These are phyloP conservation scores for Yamadazyma triangularis DNA, from an alignment of 1,139 yeast species.

Conservation along the genomic window DNA sequence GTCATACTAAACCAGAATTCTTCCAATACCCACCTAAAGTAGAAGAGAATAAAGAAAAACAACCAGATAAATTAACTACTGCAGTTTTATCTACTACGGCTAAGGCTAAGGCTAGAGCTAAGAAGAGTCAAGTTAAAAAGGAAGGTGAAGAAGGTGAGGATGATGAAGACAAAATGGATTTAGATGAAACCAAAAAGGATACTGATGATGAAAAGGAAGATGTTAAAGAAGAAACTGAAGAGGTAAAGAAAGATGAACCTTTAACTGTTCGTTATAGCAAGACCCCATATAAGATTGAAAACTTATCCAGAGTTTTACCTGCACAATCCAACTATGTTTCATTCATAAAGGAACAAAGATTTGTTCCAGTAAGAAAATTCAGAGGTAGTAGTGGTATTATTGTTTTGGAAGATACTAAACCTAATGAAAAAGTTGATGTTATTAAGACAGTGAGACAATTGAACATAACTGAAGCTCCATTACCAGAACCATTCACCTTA, in stretches of 20 bases:
- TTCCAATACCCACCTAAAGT: slow-evolving; percentile 90
- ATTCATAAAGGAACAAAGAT: slow-evolving; percentile 71
- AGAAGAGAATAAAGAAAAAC: slow-evolving; percentile 76
- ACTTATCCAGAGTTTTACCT: slow-evolving; percentile 89
- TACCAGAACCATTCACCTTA: slow-evolving; percentile 81
- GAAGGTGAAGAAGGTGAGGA: too few relatives aligned
- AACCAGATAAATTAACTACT: slow-evolving; percentile 84
- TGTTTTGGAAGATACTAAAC: slow-evolving; percentile 66
- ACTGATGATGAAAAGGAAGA: too few relatives aligned
- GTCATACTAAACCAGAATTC: slow-evolving; percentile 73
- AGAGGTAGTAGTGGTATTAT: slow-evolving; percentile 80
- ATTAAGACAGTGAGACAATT: slow-evolving; percentile 86
- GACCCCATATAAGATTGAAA: slow-evolving; percentile 64
- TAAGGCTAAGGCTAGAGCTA: slow-evolving; percentile 88
- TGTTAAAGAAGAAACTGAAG: slow-evolving; percentile 17
- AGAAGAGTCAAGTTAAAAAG: slow-evolving; percentile 64
- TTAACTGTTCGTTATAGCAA: slow-evolving; percentile 42
- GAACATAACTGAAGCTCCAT: slow-evolving; percentile 80
- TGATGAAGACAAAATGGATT: slow-evolving; percentile 25
- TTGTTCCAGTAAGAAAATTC: slow-evolving; percentile 77
- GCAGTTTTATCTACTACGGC: slow-evolving; percentile 94
- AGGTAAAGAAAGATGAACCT: slow-evolving; percentile 28
- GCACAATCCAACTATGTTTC: slow-evolving; percentile 80
- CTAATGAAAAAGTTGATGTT: slow-evolving; percentile 59
- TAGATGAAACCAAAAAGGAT: slow-evolving; percentile 14